Evolutionary conservation across 1,284 basidiomycete species (phyloP), one percentile per base, ranked within the genome.

Genomic region (Cutaneotrichosporon spelunceum): DNA sequence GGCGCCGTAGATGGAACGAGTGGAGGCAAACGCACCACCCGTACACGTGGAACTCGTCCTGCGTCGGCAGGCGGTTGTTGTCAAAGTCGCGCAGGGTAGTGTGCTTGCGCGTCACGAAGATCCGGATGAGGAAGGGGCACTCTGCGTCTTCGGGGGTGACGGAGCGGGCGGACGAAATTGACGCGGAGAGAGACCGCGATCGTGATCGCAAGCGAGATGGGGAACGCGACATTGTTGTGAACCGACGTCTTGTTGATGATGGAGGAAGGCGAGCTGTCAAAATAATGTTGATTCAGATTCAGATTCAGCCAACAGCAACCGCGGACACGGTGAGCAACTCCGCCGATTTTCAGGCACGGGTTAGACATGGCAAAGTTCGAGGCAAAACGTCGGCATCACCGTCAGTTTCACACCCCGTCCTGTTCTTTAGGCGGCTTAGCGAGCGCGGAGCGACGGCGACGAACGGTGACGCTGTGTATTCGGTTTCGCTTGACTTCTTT

Each of bases 41-140:
- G 42, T 76, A 76, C 7, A 73, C 73, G 39, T 68, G 65, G 53
- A 71, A 78, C 63, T 78, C 76, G 57, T 74, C 72, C 39, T 64
- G 47, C 0, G 69, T 9, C 3, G 76, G 76, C 9, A 76, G 71
- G 30, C 62, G 61, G 8, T 72, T 74, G 21, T 72, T 66, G 59
- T 78, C 76, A 63, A 75, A 76, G 34, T 76, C 76, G 11, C 64
- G 45, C 48, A 78, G 65, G 3, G 72, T 70, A 2, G 71, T 68
- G 64, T 78, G 76, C 60, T 64, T 66, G 13, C 71, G 70, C 7
- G 70, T 72, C 24, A 78, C 68, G 56, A 72, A 76, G n/a, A 75
- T 57, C n/a, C 75, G 68, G 57, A 78, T 73, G 42, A 75, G 67
- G 63, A 75, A 74, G 2, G 76, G 76, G 33, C 68, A 68, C 14